phyloP scores from a whole-genome alignment of 495 filamentous ascomycete species.

The Pyronema domesticum region DNA sequence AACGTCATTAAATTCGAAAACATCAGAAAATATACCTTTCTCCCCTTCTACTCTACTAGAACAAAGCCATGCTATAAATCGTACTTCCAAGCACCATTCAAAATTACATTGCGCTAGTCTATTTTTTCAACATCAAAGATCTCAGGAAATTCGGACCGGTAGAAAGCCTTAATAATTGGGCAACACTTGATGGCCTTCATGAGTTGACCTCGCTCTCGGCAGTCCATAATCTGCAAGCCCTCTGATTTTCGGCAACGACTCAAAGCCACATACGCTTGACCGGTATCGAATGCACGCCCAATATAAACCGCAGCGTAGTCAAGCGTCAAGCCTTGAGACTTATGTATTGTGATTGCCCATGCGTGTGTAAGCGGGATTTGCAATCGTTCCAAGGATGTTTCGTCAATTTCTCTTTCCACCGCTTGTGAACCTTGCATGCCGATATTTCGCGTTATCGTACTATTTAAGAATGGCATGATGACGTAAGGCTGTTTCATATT shows the following conservation, averaged over 20 bases:
- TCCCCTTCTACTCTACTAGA: no score
- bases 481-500: neutral
- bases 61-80: no score
- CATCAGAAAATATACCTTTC: no score
- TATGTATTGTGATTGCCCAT: conserved; percentile 34
- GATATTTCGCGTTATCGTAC: neutral
- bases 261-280: conserved; percentile 32
- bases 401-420: neutral
- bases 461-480: neutral
- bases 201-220: neutral
- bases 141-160: no score
- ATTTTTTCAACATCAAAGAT: no score
- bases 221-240: conserved; percentile 21
- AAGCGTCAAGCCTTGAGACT: conserved; percentile 32
- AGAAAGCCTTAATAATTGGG: no score
- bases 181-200: no score
- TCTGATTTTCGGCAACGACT: conserved; percentile 26
- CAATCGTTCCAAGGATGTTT: conserved; percentile 20
- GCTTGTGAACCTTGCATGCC: neutral
- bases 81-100: no score
- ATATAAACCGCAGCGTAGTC: conserved; percentile 28
- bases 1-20: no score
- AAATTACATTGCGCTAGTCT: no score
- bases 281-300: conserved; percentile 25
- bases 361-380: conserved; percentile 31